phyloP scores from a whole-genome alignment of 1,139 yeast genomes.

The Candida anutae region DNA sequence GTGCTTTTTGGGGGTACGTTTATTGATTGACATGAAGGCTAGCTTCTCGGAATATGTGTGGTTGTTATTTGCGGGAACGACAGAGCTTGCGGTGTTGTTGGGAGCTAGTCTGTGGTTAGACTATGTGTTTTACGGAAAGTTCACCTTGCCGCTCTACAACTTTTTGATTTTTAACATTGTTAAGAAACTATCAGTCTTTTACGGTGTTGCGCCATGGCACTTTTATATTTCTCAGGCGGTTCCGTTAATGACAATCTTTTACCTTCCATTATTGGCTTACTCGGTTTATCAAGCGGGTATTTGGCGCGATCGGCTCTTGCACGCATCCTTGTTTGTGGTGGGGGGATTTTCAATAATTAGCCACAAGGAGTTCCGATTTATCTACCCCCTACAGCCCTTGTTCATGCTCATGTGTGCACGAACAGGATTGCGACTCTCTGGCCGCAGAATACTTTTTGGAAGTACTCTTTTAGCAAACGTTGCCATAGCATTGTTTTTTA shows the following conservation, averaged over 20 bases:
- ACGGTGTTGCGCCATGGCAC: slow-evolving; percentile 82
- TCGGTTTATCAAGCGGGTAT: slow-evolving; percentile 8
- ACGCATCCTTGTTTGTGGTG: slow-evolving; percentile 34
- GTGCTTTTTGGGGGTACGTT: slow-evolving; percentile 47
- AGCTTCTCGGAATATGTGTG: slow-evolving; percentile 4
- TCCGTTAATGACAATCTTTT: slow-evolving; percentile 65
- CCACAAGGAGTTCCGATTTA: slow-evolving; percentile 88
- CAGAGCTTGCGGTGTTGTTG: slow-evolving; percentile 17
- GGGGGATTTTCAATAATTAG: slow-evolving; percentile 52
- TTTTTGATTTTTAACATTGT: slow-evolving; percentile 73
- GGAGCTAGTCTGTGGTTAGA: slow-evolving; percentile 37
- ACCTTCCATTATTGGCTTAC: slow-evolving; percentile 46
- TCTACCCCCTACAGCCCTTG: slow-evolving; percentile 81
- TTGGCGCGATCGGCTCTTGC: slow-evolving; percentile 11
- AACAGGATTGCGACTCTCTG: slow-evolving; percentile 3
- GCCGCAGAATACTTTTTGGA: slow-evolving; percentile 1
- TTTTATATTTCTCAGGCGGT: slow-evolving; percentile 78
- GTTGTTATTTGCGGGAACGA: slow-evolving; percentile 8
- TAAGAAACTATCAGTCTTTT: slow-evolving; percentile 67
- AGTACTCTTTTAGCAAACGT: slow-evolving; percentile 29
- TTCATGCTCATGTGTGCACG: slow-evolving; percentile 28
- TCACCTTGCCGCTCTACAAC: slow-evolving; percentile 57
- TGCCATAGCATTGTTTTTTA: slow-evolving; percentile 43
- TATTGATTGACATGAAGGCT: slow-evolving; percentile 12
- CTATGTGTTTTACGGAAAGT: slow-evolving; percentile 47